Evolutionary conservation across 805 yeast species (phyloP).

Genomic region (Millerozyma miso): DNA sequence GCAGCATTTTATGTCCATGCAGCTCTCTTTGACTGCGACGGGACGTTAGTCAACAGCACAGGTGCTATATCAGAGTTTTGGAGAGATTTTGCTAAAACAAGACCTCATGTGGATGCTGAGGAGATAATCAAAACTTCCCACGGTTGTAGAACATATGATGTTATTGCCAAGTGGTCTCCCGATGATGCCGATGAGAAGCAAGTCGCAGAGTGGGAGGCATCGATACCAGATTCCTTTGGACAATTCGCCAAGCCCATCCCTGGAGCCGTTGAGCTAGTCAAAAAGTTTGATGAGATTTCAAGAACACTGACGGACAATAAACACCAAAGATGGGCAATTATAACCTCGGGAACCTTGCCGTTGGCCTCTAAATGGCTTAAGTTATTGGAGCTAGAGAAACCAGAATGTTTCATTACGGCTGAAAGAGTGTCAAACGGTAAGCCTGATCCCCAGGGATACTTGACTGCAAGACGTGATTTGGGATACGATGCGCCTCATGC

Average conservation of each 20-base stretch:
- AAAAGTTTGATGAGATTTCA: slow-evolving; percentile 19
- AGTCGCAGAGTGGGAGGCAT: slow-evolving; percentile 25
- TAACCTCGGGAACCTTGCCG: slow-evolving; percentile 27
- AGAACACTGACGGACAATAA: slow-evolving; percentile 16
- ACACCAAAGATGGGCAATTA: slow-evolving; percentile 27
- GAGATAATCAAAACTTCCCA: slow-evolving; percentile 27
- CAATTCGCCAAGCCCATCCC: slow-evolving; percentile 24
- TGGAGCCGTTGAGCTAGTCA: slow-evolving; percentile 27
- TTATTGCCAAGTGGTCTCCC: slow-evolving; percentile 29
- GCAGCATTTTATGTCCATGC: slow-evolving; percentile 24
- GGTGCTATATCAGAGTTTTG: slow-evolving; percentile 30
- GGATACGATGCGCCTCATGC: slow-evolving; percentile 21
- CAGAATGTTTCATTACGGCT: slow-evolving; percentile 25
- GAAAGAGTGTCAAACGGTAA: slow-evolving; percentile 26
- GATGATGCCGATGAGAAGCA: slow-evolving; percentile 25
- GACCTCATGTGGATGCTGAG: slow-evolving; percentile 28
- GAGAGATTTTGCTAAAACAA: slow-evolving; percentile 24
- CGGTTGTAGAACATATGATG: slow-evolving; percentile 28
- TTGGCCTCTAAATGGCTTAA: slow-evolving; percentile 29
- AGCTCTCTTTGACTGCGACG: slow-evolving; percentile 29
- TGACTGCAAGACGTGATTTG: slow-evolving; percentile 20
- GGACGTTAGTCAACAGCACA: slow-evolving; percentile 27
- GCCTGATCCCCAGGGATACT: slow-evolving; percentile 29
- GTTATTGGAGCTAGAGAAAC: slow-evolving; percentile 19
- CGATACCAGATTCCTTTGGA: slow-evolving; percentile 26